Percentiles rank a stretch among this genome's conserved stretches.
Conservation (phyloP, 257 asterid species). For the Fraxinus americana region DNA sequence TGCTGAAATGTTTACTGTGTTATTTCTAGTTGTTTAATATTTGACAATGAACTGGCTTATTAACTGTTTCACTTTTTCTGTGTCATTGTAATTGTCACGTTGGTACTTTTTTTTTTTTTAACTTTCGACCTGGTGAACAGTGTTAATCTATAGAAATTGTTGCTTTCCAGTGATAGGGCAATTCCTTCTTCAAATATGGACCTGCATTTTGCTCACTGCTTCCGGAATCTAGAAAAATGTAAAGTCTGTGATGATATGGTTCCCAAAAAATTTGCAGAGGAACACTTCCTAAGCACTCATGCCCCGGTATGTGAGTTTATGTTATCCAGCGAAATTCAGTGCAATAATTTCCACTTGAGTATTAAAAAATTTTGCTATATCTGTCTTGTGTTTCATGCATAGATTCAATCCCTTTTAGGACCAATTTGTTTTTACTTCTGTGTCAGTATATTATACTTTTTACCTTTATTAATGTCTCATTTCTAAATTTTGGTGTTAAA, state of each 20-base stretch:
- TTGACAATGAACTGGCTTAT: background rate
- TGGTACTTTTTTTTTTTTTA: background rate
- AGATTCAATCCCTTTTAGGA: background rate
- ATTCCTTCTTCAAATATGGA: constrained; percentile 79
- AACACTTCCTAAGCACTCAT: constrained; percentile 91
- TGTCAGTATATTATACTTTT: background rate
- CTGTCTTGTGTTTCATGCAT: background rate
- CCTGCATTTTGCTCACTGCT: constrained; percentile 94
- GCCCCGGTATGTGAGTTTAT: constrained; percentile 69
- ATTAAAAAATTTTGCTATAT: constrained; percentile 6
- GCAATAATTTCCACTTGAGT: background rate
- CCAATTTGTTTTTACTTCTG: constrained; percentile 6
- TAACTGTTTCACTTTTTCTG: background rate
- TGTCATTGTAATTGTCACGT: background rate
- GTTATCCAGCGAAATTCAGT: constrained; percentile 19
- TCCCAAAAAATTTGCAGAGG: constrained; percentile 75
- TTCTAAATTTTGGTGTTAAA: background rate
- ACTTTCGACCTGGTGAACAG: background rate
- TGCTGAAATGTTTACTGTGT: background rate
- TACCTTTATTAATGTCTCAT: background rate
- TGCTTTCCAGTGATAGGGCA: constrained; percentile 75
- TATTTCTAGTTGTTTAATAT: background rate
- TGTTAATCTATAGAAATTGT: constrained; percentile 23
- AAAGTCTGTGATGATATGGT: constrained; percentile 94
- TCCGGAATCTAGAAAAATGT: constrained; percentile 94